These are phyloP conservation scores for Athelia psychrophila DNA, from an alignment of 1,284 basidiomycete genomes.

Conservation along the genomic window DNA sequence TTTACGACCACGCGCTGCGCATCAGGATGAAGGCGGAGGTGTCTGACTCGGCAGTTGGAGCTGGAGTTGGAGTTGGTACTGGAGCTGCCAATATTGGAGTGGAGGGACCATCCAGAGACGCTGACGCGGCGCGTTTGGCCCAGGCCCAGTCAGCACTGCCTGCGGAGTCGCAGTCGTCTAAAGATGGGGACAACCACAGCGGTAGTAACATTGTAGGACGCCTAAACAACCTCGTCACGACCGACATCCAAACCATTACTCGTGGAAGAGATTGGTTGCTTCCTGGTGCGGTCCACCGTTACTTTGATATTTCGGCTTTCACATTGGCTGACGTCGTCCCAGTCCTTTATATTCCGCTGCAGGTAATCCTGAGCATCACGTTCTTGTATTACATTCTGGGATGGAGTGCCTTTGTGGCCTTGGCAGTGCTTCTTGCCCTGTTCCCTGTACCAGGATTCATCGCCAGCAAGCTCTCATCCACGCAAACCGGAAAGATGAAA, in stretches of 20 bases:
- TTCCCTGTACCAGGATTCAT: conserved; percentile 31
- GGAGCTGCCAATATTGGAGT: conserved; percentile 11
- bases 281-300: background rate
- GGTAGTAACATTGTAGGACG: conserved; percentile 31
- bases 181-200: background rate
- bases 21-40: background rate
- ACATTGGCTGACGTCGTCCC: conserved; percentile 10
- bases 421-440: conserved; percentile 30
- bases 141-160: too few relatives aligned
- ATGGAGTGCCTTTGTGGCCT: conserved; percentile 29
- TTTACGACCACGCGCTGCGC: background rate
- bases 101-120: conserved; percentile 1
- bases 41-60: background rate
- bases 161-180: too few relatives aligned
- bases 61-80: conserved; percentile 8
- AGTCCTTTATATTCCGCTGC: background rate
- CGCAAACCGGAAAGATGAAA: conserved; percentile 20
- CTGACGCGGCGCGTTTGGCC: background rate
- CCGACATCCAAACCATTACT: conserved; percentile 16
- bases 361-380: background rate
- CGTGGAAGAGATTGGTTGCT: conserved; percentile 8
- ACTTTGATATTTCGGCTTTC: too few relatives aligned
- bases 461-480: conserved; percentile 10
- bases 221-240: conserved; percentile 35
- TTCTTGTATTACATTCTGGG: background rate